Percentiles rank a stretch among this genome's conserved stretches.
These are phyloP conservation scores for Plantago lanceolata DNA, from an alignment of 305 asterid species.

Conservation along the genomic window DNA sequence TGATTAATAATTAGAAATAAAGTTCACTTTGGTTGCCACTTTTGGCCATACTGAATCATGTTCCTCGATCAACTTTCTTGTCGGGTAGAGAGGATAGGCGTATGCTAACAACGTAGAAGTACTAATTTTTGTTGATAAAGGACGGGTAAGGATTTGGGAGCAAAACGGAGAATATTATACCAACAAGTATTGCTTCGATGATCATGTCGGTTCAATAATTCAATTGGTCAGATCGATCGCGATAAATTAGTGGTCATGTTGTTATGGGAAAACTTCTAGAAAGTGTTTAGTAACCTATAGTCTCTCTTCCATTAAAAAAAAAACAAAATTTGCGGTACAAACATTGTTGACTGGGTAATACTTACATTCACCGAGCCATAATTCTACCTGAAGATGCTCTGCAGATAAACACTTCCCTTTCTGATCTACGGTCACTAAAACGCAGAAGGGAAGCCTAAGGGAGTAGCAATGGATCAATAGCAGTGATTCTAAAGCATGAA, in stretches of 20 bases:
- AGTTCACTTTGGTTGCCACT: not conserved
- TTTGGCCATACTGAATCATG: not conserved
- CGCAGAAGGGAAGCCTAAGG: not conserved
- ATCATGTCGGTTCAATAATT: too few species aligned
- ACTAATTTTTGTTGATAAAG: too few species aligned
- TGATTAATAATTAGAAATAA: too few species aligned
- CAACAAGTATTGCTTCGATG: too few species aligned
- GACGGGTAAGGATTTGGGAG: too few species aligned
- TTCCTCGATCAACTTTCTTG: not conserved
- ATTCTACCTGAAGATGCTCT: conserved; percentile 6
- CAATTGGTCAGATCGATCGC: too few species aligned
- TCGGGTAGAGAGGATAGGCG: too few species aligned
- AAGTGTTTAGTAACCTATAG: too few species aligned
- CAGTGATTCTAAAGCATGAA: not conserved
- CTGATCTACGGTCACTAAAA: conserved; percentile 2
- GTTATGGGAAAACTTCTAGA: too few species aligned
- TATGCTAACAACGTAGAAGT: too few species aligned
- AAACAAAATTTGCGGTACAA: not conserved
- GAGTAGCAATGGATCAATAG: conserved; percentile 4
- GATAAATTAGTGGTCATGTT: too few species aligned
- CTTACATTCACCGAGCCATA: not conserved
- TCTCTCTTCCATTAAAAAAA: not conserved
- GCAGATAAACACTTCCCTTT: conserved; percentile 9
- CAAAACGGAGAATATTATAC: too few species aligned
- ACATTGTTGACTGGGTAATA: not conserved